Percentiles rank a stretch among this genome's conserved stretches.
phyloP scores from a whole-genome alignment of 371 early-diverging fungal genomes.

The Gilbertella persicaria region DNA sequence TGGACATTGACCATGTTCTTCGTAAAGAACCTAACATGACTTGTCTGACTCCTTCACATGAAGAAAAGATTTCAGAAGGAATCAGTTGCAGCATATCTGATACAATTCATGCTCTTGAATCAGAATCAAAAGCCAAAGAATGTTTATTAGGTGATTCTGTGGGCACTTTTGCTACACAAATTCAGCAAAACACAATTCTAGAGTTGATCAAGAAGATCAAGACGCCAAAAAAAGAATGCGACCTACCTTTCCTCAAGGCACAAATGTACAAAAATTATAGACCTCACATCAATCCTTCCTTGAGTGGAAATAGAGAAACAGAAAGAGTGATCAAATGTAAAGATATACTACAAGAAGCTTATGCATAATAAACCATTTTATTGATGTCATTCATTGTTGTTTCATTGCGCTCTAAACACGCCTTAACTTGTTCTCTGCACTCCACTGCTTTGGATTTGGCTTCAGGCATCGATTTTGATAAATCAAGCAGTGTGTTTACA shows the following conservation, averaged over 20 bases:
- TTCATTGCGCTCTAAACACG: neutral
- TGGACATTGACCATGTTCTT: conserved; percentile 92
- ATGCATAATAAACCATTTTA: neutral
- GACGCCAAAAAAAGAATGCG: conserved; percentile 7
- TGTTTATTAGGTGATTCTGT: conserved; percentile 25
- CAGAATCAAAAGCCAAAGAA: conserved; percentile 2
- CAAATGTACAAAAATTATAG: conserved; percentile 41
- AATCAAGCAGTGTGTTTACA: neutral
- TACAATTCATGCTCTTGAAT: conserved; percentile 37
- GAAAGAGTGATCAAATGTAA: conserved; percentile 19
- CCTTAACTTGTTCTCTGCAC: neutral
- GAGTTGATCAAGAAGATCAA: conserved; percentile 4
- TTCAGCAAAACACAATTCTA: conserved; percentile 1
- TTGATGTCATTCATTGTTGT: neutral
- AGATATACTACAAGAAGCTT: neutral
- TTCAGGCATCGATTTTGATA: neutral
- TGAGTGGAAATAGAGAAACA: conserved; percentile 31
- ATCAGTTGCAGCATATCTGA: conserved; percentile 56
- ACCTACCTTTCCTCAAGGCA: conserved; percentile 34
- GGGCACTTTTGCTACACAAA: conserved; percentile 1
- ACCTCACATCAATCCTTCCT: neutral
- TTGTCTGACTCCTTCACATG: conserved; percentile 79
- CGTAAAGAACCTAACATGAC: conserved; percentile 89
- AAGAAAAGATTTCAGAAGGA: conserved; percentile 64
- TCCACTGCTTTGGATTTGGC: neutral